Conservation (phyloP, 805 yeast species). For the Nakazawaea peltata region DNA sequence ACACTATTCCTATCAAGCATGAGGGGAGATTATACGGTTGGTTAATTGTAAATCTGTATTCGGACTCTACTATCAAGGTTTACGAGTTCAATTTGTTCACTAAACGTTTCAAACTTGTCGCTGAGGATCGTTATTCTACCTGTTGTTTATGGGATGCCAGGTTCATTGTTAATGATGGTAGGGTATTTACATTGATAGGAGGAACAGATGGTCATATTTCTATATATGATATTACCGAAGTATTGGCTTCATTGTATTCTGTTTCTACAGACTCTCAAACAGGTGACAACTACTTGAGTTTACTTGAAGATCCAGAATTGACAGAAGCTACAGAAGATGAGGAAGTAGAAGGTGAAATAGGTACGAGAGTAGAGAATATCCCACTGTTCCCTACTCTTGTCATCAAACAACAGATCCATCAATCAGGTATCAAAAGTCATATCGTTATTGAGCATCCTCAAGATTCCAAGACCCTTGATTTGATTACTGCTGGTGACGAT, state of each 20-base stretch:
- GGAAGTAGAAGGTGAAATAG: slow-evolving; percentile 6
- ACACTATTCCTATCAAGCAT: slow-evolving; percentile 30
- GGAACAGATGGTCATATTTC: slow-evolving; percentile 82
- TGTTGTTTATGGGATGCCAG: slow-evolving; percentile 70
- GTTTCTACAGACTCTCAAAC: background rate
- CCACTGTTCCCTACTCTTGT: slow-evolving; percentile 21
- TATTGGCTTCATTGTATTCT: background rate
- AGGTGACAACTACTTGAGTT: background rate
- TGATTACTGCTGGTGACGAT: slow-evolving; percentile 90
- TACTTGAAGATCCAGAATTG: background rate
- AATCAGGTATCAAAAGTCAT: slow-evolving; percentile 75
- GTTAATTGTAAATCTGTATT: slow-evolving; percentile 64
- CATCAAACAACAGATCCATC: slow-evolving; percentile 55
- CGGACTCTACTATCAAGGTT: slow-evolving; percentile 69
- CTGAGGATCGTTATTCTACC: slow-evolving; percentile 49
- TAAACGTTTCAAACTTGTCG: slow-evolving; percentile 33
- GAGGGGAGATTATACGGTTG: slow-evolving; percentile 30
- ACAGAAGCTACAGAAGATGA: background rate
- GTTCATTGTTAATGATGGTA: slow-evolving; percentile 26
- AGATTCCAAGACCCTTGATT: slow-evolving; percentile 13
- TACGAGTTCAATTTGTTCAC: slow-evolving; percentile 42
- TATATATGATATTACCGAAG: slow-evolving; percentile 43
- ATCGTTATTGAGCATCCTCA: slow-evolving; percentile 16
- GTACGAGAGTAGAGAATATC: background rate
- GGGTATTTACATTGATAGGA: slow-evolving; percentile 39